Evolutionary conservation across 148 eudicot genomes (phyloP), one percentile per base, ranked within the genome.

Genomic region (Vaccinium myrtillus): DNA sequence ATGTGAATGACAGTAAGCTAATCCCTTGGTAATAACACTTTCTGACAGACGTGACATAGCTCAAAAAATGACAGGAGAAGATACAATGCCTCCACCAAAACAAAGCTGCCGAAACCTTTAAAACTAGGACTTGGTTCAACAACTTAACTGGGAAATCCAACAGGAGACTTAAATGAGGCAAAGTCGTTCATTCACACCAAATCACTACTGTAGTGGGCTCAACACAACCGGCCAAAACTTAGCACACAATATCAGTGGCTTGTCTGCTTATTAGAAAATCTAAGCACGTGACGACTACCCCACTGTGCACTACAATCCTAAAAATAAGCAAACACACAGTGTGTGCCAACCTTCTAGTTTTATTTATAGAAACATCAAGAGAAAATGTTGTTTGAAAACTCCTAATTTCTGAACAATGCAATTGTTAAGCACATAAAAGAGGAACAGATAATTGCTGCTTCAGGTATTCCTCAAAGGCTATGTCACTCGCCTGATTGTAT

Each of bases 401-500:
- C 76, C 76, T 14, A 39, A 15, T 32, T 39, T 15, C 48, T 73
- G 10, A 16, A 25, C 46, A 73, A 39, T 73, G 15, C 49, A 39
- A 46, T 46, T 50, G 19, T 18, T 48, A 77, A 77, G 58, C 79
- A 77, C 58, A 49, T 77, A 75, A 16, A 75, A 8, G 58, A 46
- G 79, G 36, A 21, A 77, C 16, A 77, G 79, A 50, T 2, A 77
- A 77, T 77, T 4, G 51, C 50, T 75, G 78, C 78, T 43, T 19
- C 78, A 36, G 14, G 15, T 5, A 8, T 51, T 18, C 85, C 69
- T 36, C 79, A 75, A 81, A 32, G 58, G 46, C n/a, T 77, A n/a
- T n/a, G 21, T 50, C 49, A 56, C 23, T 84, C 56, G 82, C 87
- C 85, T 86, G 87, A 49, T 86, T 86, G 69, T 86, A 86, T 14